Evolutionary conservation across 192 early-diverging fungal genomes (phyloP).

Genomic region (Podila minutissima): DNA sequence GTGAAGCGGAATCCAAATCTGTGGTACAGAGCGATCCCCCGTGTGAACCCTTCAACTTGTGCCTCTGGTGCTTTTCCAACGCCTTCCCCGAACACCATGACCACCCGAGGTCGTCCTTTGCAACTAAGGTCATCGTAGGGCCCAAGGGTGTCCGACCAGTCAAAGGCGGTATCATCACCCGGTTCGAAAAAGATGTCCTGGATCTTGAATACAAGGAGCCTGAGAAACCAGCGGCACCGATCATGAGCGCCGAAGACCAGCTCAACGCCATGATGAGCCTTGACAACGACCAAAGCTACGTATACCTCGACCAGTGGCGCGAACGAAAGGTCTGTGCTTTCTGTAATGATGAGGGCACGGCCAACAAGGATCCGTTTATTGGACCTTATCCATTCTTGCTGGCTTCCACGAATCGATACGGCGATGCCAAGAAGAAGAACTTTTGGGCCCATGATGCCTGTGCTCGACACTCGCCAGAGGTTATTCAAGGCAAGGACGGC

Average conservation of each 20-base stretch:
- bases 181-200: constrained; percentile 68
- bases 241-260: constrained; percentile 12
- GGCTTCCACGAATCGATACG: constrained; percentile 59
- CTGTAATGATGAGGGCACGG: constrained; percentile 70
- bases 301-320: constrained; percentile 60
- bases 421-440: constrained; percentile 56
- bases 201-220: constrained; percentile 52
- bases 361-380: constrained; percentile 62
- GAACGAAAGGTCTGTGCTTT: constrained; percentile 70
- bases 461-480: constrained; percentile 87
- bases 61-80: constrained; percentile 72
- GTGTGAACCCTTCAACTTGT: constrained; percentile 27
- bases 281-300: constrained; percentile 58
- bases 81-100: constrained; percentile 75
- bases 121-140: constrained; percentile 72
- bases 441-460: constrained; percentile 92
- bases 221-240: background rate
- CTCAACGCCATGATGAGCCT: constrained; percentile 40
- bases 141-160: constrained; percentile 64
- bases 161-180: constrained; percentile 66
- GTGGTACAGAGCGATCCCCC: constrained; percentile 11
- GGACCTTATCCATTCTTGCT: constrained; percentile 73
- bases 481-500: constrained; percentile 70
- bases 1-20: constrained; percentile 62
- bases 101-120: constrained; percentile 85